Base-by-base conservation (phyloP, 202 grass and related monocot genomes). In the Bolboschoenoplectus hybrid region DNA sequence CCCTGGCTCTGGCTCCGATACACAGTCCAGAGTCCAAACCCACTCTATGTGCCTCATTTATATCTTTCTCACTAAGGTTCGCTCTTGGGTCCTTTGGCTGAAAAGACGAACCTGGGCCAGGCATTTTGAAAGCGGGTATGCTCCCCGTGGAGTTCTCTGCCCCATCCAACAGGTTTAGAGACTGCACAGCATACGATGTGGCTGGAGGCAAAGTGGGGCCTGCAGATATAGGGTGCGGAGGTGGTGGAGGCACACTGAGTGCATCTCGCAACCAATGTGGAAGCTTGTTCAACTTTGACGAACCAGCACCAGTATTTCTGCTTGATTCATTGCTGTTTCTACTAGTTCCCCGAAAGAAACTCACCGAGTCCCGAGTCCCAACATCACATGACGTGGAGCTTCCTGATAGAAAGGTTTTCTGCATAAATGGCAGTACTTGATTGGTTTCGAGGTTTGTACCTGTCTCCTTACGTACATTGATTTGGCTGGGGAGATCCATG, bases 231-330 rank as follows among this genome's bases (percentile, higher is more conserved):
- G 68, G 58, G 79, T 91, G 87, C 85, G 87, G 49, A 82, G 57
- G 17, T 81, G 56, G 16, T 20, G 62, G 81, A 61, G 87, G 85
- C 83, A 82, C 86, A 46, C 86, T 90, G 55, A 96, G 82, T 60
- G 90, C 93, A 87, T 98, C 90, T 82, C 86, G 87, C 80, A 98
- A 92, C 93, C 97, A 98, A 91, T 98, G 93, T 1, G 93, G 97
- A 68, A 98, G 84, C 56, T 91, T 98, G 74, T 77, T 77, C 57
- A 86, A 81, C 85, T 90, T 96, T 76, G 91, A 94, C 57, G 84
- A 87, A 86, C 76, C 83, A 85, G 86, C 71, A 51, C 66, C 80
- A 74, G 6, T 40, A 36, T 13, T 40, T 2, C 74, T 40, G 12
- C 75, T 74, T 20, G 85, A 78, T 52, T 88, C 56, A 87, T 92